phyloP scores from a whole-genome alignment of 2,329 filamentous ascomycete species.

The Cercospora citrullina region DNA sequence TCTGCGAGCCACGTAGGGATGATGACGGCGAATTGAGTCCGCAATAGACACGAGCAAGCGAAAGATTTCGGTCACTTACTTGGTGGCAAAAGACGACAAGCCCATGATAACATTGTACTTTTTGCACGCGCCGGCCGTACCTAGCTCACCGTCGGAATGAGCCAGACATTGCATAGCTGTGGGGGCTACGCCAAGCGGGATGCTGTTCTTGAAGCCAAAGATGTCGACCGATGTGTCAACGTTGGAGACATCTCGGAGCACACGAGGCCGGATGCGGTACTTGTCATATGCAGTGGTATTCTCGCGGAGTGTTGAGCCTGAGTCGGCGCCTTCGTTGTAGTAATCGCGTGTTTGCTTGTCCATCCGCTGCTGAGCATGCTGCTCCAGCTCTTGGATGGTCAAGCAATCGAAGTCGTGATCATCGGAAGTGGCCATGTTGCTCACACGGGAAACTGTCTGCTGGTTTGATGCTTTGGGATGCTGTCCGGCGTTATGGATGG shows the following conservation, averaged over 20 bases:
- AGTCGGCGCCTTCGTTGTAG: conserved; percentile 43
- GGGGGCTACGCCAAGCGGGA: conserved; percentile 57
- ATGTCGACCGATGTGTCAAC: conserved; percentile 48
- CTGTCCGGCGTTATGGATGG: neutral
- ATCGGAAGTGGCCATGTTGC: neutral
- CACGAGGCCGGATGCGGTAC: conserved; percentile 45
- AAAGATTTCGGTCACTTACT: conserved; percentile 13
- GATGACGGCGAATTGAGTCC: neutral
- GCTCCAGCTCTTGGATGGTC: conserved; percentile 45
- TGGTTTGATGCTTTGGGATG: neutral
- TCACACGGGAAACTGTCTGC: neutral
- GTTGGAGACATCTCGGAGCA: conserved; percentile 43
- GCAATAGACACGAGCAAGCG: neutral
- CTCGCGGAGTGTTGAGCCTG: conserved; percentile 45
- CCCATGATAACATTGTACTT: conserved; percentile 51
- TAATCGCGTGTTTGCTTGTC: conserved; percentile 45
- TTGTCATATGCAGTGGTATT: conserved; percentile 56
- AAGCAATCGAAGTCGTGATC: conserved; percentile 45
- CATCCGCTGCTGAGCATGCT: conserved; percentile 41
- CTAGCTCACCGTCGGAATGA: conserved; percentile 55
- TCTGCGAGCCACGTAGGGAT: neutral
- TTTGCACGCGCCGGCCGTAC: conserved; percentile 51
- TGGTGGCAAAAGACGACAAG: conserved; percentile 52
- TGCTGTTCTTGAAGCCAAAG: conserved; percentile 46
- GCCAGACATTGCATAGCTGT: conserved; percentile 56